Conservation (phyloP, 495 filamentous ascomycete species). For the Tuber umbilicatum region DNA sequence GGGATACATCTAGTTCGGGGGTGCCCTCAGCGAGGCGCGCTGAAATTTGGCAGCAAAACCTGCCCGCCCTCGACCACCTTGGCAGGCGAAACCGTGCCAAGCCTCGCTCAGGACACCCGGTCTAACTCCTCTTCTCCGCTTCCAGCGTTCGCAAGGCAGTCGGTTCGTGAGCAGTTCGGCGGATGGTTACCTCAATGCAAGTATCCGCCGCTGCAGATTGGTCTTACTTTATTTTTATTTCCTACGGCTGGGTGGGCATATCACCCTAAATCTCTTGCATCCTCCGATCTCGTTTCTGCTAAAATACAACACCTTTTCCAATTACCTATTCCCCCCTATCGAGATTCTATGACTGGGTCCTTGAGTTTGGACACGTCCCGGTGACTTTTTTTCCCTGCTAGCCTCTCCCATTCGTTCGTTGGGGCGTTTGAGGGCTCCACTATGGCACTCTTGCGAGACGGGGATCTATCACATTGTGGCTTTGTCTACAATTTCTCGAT, state of each 20-base stretch:
- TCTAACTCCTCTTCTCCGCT: background rate
- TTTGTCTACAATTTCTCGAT: background rate
- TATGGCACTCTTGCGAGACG: background rate
- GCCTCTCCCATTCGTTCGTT: background rate
- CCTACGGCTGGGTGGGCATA: background rate
- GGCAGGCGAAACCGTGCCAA: too few species aligned
- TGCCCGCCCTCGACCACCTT: too few species aligned
- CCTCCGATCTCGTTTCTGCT: background rate
- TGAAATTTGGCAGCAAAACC: too few species aligned
- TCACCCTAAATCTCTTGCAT: background rate
- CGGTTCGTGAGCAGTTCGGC: background rate
- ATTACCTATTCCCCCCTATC: background rate
- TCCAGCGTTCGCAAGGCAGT: background rate
- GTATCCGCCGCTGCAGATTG: background rate
- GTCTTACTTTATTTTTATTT: background rate
- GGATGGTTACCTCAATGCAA: background rate
- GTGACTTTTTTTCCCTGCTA: background rate
- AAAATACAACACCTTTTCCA: background rate
- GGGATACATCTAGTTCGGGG: too few species aligned
- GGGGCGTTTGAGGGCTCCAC: background rate
- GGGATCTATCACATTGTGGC: background rate
- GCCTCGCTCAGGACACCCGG: too few species aligned
- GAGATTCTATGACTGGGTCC: background rate
- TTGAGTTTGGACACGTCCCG: background rate
- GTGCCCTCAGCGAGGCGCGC: too few species aligned